These are phyloP conservation scores for Bassia scoparia DNA, from an alignment of 148 eudicot species.

Conservation along the genomic window DNA sequence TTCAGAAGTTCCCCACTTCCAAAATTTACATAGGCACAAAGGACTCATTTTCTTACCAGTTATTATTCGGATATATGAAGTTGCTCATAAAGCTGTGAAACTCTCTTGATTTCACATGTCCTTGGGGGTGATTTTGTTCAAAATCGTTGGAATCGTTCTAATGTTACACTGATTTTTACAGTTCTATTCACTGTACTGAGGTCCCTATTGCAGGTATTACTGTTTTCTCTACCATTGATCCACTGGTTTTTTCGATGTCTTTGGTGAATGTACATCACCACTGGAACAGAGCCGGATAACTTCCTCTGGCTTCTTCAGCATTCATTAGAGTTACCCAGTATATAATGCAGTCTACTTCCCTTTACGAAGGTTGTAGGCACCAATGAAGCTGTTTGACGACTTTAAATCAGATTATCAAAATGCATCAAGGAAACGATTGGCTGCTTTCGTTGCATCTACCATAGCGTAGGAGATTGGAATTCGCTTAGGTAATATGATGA, in stretches of 20 bases:
- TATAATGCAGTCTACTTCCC: conserved; percentile 61
- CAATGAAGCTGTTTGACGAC: conserved; percentile 48
- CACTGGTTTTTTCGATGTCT: conserved; percentile 55
- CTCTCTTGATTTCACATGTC: background rate
- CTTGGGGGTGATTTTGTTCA: background rate
- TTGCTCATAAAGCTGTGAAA: too few species aligned
- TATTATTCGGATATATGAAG: too few species aligned
- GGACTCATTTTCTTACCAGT: background rate
- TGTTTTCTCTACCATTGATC: conserved; percentile 32
- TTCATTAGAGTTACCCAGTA: conserved; percentile 41
- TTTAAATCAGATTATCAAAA: conserved; percentile 62
- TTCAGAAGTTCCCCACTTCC: background rate
- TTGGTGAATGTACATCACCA: conserved; percentile 74
- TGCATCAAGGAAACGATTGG: conserved; percentile 53
- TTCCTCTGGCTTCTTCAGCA: conserved; percentile 60
- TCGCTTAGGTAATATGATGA: conserved; percentile 44
- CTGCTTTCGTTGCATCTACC: conserved; percentile 65
- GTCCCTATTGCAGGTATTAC: background rate
- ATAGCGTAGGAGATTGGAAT: conserved; percentile 62
- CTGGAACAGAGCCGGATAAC: conserved; percentile 68
- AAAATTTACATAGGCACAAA: background rate
- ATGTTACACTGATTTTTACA: conserved; percentile 14
- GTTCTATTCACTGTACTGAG: conserved; percentile 12
- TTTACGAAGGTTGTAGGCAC: conserved; percentile 80
- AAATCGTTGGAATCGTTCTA: background rate